Evolutionary conservation across 2,329 filamentous ascomycete species (phyloP).

Genomic region (Fusarium kyushuense): DNA sequence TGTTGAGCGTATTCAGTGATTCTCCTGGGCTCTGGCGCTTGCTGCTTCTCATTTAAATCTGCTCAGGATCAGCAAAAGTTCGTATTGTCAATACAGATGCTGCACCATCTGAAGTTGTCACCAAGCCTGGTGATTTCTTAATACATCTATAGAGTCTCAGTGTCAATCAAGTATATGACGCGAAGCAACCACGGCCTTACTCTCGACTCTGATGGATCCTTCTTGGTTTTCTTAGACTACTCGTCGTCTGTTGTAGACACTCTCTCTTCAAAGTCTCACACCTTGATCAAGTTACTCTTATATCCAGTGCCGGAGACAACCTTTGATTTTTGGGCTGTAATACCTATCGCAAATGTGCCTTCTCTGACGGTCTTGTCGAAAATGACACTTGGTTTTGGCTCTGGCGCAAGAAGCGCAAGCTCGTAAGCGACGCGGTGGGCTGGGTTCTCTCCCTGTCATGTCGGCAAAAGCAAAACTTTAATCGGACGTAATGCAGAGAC

Average conservation of each 20-base stretch:
- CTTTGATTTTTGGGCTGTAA: neutral
- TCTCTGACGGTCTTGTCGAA: conserved; percentile 40
- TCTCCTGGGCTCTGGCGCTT: neutral
- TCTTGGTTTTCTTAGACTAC: conserved; percentile 49
- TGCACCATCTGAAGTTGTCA: neutral
- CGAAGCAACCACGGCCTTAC: conserved; percentile 27
- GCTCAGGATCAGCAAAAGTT: neutral
- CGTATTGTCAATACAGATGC: neutral
- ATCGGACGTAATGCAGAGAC: neutral
- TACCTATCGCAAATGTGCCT: conserved; percentile 49
- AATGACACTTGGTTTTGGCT: conserved; percentile 49
- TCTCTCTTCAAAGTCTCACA: conserved; percentile 48
- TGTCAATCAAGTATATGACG: neutral
- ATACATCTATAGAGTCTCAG: neutral
- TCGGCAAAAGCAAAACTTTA: neutral
- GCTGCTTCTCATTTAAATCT: neutral
- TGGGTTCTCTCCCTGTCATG: conserved; percentile 39
- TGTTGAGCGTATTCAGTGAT: neutral
- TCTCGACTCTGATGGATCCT: conserved; percentile 47
- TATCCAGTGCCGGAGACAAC: neutral
- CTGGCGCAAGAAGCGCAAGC: conserved; percentile 49
- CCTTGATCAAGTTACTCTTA: conserved; percentile 11
- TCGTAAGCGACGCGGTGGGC: conserved; percentile 49
- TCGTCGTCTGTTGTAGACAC: conserved; percentile 49
- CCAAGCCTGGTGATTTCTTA: neutral